These are phyloP conservation scores for Leccinum subgranulosum DNA, from an alignment of 768 basidiomycete species.

Conservation along the genomic window DNA sequence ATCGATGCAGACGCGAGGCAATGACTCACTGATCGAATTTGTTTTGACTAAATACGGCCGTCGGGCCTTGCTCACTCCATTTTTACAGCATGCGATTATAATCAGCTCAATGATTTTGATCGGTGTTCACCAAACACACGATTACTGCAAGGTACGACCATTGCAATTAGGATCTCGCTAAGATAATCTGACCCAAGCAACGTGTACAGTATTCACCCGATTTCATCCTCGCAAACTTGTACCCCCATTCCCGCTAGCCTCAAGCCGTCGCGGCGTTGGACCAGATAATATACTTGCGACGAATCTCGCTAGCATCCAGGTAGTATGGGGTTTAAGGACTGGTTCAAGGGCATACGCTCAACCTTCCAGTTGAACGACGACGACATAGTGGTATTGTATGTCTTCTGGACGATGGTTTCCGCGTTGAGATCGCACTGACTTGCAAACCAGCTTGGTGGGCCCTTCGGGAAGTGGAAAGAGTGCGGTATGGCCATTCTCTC, in stretches of 20 bases:
- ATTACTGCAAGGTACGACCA: background rate
- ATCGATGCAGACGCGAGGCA: background rate
- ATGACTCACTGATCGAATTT: too few relatives aligned
- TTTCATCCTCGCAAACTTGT: background rate
- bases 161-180: background rate
- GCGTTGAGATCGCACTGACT: background rate
- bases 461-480: constrained; percentile 22
- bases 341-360: background rate
- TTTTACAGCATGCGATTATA: too few relatives aligned
- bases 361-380: background rate
- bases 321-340: background rate
- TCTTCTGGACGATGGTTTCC: background rate
- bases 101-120: too few relatives aligned
- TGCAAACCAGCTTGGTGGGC: constrained; percentile 13
- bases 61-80: too few relatives aligned
- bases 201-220: background rate
- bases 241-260: too few relatives aligned
- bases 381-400: background rate
- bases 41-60: too few relatives aligned
- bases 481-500: constrained; percentile 5
- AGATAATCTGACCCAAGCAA: background rate
- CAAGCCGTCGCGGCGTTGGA: background rate
- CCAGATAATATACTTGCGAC: background rate
- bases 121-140: background rate
- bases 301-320: background rate